Evolutionary conservation across 768 basidiomycete genomes (phyloP), one percentile per base, ranked within the genome.

Genomic region (Vararia minispora): DNA sequence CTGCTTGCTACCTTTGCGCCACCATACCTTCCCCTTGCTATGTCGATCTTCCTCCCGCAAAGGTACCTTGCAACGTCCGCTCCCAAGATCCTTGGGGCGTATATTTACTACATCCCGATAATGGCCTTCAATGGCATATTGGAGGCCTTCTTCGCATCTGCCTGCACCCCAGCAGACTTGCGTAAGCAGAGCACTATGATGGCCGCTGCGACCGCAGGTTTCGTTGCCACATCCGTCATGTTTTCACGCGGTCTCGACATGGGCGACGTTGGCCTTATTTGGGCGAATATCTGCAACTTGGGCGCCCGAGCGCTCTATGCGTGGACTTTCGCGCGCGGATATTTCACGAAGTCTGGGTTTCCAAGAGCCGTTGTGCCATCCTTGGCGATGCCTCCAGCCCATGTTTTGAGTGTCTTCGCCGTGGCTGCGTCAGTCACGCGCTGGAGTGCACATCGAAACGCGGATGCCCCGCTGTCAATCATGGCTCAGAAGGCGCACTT

Each of bases 41-140:
- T 85, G 27, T 69, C 71, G 2, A 51, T 91, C 24, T 58, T 92
- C 22, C 73, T 97, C 6, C 90, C 85, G 14, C 58, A 51, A 16
- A 68, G 71, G 43, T 86, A 86, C 58, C 64, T 76, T 25, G 51
- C 66, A 28, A 90, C 91, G 1, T 87, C 85, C 29, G 91, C 92
- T 0, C 81, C 88, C 0, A 46, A 58, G 11, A 81, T 94, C 26
- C 72, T 99, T 5, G 58, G 61, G 10, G 75, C 80, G 1, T 99
- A 91, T 74, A 58, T 88, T 17, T 81, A 74, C 65, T 94, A 92
- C 49, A 80, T 98, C 47, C 95, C 95, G 1, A 70, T 84, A 16
- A 70, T 99, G 51, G 84, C 84, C 5, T 60, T 89, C 47, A 99
- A 99, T 53, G 95, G 95, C 2, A 73, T 86, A 0, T 61, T 94